phyloP scores from a whole-genome alignment of 2,329 filamentous ascomycete genomes.

The Amphichorda felina region DNA sequence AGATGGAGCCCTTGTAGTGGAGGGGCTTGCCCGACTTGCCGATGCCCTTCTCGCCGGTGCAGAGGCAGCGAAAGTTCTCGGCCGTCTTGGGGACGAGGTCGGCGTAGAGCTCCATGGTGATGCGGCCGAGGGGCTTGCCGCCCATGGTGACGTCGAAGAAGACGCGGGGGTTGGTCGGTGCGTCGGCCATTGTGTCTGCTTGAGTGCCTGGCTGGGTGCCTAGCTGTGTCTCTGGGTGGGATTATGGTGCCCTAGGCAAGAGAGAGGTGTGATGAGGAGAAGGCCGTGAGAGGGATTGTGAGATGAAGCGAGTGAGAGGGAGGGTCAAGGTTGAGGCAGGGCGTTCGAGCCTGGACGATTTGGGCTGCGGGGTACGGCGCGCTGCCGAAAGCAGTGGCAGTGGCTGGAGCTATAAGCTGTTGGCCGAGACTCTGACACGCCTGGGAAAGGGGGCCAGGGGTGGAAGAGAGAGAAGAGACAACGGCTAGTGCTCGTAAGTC shows the following conservation, averaged over 20 bases:
- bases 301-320: background rate
- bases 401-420: too few species aligned
- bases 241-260: background rate
- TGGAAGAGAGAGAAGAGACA: background rate
- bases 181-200: slow-evolving; percentile 16
- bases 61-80: slow-evolving; percentile 91
- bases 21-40: slow-evolving; percentile 75
- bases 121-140: slow-evolving; percentile 57
- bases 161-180: slow-evolving; percentile 51
- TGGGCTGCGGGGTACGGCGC: too few species aligned
- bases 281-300: background rate
- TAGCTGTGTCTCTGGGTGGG: background rate
- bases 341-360: too few species aligned
- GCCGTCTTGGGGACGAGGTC: slow-evolving; percentile 83
- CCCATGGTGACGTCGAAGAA: slow-evolving; percentile 90
- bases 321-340: background rate
- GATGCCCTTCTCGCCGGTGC: slow-evolving; percentile 85
- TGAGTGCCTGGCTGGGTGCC: background rate
- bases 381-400: too few species aligned
- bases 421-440: too few species aligned
- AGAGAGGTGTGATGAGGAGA: background rate
- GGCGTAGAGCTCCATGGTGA: slow-evolving; percentile 74
- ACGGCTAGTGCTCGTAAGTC: background rate
- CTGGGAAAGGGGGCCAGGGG: too few species aligned
- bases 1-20: slow-evolving; percentile 84